phyloP scores from a whole-genome alignment of 2,329 filamentous ascomycete genomes.

The Colletotrichum filicis region DNA sequence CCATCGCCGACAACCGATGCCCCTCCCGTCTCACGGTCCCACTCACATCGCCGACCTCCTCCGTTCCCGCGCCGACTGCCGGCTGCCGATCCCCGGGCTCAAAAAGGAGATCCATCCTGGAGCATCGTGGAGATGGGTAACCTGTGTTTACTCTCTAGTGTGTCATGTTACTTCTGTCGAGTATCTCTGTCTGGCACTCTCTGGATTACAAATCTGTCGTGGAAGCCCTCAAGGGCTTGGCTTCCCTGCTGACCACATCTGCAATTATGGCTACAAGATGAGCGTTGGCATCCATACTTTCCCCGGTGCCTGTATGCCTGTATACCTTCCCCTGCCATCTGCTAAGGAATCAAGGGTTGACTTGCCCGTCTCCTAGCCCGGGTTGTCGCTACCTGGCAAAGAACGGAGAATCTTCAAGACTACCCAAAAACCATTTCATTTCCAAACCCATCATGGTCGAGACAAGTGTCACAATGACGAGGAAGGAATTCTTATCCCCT shows the following conservation, averaged over 20 bases:
- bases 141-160: too few relatives aligned
- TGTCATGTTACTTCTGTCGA: background rate
- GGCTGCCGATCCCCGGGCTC: conserved; percentile 7
- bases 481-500: background rate
- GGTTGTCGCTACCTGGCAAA: background rate
- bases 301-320: too few relatives aligned
- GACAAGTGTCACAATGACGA: background rate
- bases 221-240: background rate
- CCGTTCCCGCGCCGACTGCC: conserved; percentile 33
- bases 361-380: background rate
- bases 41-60: background rate
- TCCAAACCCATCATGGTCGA: background rate
- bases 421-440: background rate
- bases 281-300: background rate
- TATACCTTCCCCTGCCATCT: too few relatives aligned
- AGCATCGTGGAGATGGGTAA: too few relatives aligned
- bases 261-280: too few relatives aligned
- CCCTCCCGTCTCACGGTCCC: background rate
- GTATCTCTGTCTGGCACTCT: background rate
- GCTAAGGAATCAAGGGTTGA: background rate
- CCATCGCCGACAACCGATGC: conserved; percentile 34
- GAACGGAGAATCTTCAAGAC: background rate
- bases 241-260: background rate
- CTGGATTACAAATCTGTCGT: background rate
- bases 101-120: background rate